phyloP scores from a whole-genome alignment of 2,329 filamentous ascomycete genomes.

The Epichloe sibirici region DNA sequence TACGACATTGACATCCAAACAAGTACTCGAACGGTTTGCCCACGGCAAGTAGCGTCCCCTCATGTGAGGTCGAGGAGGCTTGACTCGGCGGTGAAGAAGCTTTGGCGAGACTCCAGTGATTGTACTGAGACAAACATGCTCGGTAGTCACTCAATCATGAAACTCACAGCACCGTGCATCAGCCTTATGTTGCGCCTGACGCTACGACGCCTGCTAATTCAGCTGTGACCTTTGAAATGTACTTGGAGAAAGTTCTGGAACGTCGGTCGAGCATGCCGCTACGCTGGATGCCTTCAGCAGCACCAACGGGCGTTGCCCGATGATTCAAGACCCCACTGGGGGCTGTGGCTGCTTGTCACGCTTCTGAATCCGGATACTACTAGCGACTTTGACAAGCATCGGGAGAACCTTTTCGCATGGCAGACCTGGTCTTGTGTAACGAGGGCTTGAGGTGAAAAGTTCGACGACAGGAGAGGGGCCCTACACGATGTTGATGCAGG shows the following conservation, averaged over 20 bases:
- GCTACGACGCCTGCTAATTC: background rate
- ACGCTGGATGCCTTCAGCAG: background rate
- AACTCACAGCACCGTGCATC: background rate
- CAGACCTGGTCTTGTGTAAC: slow-evolving; percentile 5
- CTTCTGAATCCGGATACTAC: slow-evolving; percentile 4
- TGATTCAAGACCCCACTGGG: background rate
- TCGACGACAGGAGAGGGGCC: background rate
- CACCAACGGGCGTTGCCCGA: background rate
- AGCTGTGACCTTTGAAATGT: background rate
- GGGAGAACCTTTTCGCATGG: slow-evolving; percentile 3
- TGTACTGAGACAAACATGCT: slow-evolving; percentile 2
- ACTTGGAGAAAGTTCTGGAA: slow-evolving; percentile 1
- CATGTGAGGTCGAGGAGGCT: background rate
- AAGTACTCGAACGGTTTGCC: background rate
- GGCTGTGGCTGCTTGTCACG: slow-evolving; percentile 2
- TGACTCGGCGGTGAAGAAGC: background rate
- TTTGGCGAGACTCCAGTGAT: slow-evolving; percentile 3
- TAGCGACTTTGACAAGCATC: slow-evolving; percentile 6
- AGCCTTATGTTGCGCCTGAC: background rate
- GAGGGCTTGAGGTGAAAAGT: background rate
- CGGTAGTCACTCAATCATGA: background rate
- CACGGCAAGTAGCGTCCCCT: background rate
- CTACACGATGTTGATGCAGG: slow-evolving; percentile 4
- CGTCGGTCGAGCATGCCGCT: background rate
- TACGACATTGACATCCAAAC: background rate